A percentile compares a stretch with the other conserved stretches of the same genome.
Conservation (phyloP, 2,329 filamentous ascomycete genomes). For the Scytalidium lignicola region DNA sequence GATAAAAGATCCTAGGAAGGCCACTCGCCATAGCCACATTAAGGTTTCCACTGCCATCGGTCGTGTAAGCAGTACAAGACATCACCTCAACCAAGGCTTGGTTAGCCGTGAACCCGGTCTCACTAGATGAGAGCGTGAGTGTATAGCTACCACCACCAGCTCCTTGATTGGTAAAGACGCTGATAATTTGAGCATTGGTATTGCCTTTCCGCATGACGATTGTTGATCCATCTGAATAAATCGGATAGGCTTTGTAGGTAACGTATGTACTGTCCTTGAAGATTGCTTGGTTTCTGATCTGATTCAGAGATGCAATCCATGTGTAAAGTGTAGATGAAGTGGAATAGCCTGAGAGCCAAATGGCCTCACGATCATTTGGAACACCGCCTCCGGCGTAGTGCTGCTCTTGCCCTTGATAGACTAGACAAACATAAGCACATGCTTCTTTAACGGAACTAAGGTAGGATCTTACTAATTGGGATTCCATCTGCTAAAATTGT, state of each 20-base stretch:
- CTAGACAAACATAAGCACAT: conserved; percentile 4
- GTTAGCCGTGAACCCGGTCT: conserved; percentile 33
- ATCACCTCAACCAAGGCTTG: conserved; percentile 36
- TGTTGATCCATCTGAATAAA: conserved; percentile 19
- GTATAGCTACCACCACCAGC: conserved; percentile 26
- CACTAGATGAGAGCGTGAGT: conserved; percentile 29
- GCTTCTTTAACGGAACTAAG: background rate
- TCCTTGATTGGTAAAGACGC: conserved; percentile 37
- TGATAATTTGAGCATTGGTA: conserved; percentile 18
- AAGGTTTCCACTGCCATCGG: conserved; percentile 38
- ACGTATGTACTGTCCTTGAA: conserved; percentile 17
- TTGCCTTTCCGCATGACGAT: conserved; percentile 25
- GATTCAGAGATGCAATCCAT: conserved; percentile 27
- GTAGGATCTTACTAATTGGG: conserved; percentile 33
- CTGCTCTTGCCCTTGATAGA: conserved; percentile 51
- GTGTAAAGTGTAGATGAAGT: conserved; percentile 34
- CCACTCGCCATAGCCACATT: conserved; percentile 37
- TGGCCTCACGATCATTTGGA: conserved; percentile 38
- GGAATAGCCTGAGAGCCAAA: conserved; percentile 37
- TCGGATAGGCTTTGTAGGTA: conserved; percentile 20
- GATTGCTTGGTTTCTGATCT: conserved; percentile 22
- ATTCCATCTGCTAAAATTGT: conserved; percentile 46
- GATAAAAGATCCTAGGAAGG: conserved; percentile 38
- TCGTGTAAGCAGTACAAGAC: conserved; percentile 37
- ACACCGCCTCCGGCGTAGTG: conserved; percentile 35